Evolutionary conservation across 768 basidiomycete genomes (phyloP).

Genomic region (Leccinum variicolor): DNA sequence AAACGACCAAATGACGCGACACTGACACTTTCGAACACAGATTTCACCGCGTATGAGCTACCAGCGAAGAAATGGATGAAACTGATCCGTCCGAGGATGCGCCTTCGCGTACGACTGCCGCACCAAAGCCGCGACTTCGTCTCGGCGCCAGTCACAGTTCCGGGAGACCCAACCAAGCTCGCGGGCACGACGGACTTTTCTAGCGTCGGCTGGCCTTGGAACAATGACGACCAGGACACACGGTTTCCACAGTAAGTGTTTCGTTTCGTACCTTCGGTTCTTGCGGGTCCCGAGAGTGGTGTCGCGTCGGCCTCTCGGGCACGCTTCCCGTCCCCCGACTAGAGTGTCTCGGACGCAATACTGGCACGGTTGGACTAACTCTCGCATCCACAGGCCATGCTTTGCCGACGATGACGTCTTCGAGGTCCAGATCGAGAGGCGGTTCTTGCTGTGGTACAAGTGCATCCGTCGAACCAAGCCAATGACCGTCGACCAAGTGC

Average conservation of each 20-base stretch:
- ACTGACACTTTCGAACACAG: conserved; percentile 1
- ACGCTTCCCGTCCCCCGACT: background rate
- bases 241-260: conserved; percentile 15
- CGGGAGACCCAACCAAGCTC: background rate
- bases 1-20: background rate
- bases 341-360: background rate
- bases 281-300: background rate
- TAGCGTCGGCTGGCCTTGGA: conserved; percentile 15
- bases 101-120: conserved; percentile 15
- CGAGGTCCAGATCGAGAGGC: conserved; percentile 19
- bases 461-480: conserved; percentile 26
- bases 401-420: conserved; percentile 16
- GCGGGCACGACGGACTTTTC: background rate
- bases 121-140: conserved; percentile 7
- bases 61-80: conserved; percentile 19
- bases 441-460: conserved; percentile 19
- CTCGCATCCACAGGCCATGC: conserved; percentile 7
- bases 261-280: background rate
- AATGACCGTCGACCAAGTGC: conserved; percentile 20
- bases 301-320: background rate
- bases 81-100: conserved; percentile 20
- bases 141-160: conserved; percentile 12
- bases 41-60: conserved; percentile 23
- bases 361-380: background rate
- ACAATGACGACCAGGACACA: background rate